Evolutionary conservation across 2,329 filamentous ascomycete species (phyloP), one percentile per base, ranked within the genome.

Genomic region (Sclerotinia sclerotiorum): DNA sequence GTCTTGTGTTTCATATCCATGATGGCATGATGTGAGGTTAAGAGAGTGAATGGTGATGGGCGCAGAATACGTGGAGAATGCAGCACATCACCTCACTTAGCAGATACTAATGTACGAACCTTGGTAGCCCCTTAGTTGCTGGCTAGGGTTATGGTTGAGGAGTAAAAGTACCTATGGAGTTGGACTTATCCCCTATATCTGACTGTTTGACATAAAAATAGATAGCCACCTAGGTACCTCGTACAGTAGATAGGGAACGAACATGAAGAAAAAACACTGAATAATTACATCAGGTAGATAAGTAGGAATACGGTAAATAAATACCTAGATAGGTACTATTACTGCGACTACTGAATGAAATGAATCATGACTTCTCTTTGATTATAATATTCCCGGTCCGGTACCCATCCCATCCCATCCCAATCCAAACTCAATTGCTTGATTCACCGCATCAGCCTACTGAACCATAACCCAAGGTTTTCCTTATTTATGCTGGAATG

Each of bases 91-190:
- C 58, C 29, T 49, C 48, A 19, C 27, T 21, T 61, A 61, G 58
- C 27, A 61, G 27, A 49, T 61, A 32, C 42, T 61, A 48, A 61
- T 61, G 57, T 61, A 61, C 48, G 57, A 61, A 48, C 42, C 57
- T 48, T 48, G 57, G 42, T 61, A 48, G 39, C 29, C 24, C 24
- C 24, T 46, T 60, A 60, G 60, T 62, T 51, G 60, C 10, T 35
- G 60, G 29, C 46, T 51, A 62, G 46, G 60, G 60, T 49, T 1
- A 11, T 62, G 46, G 19, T 51, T 39, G 29, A 62, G 17, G 21
- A 51, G 32, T 7, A 56, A 6, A 2, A n/a, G 15, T 13, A 13
- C 54, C 11, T 56, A 13, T 21, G 21, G 24, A 15, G 6, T 13
- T 24, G 13, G 17, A 27, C 6, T 27, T 42, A 19, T 46, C 27